Evolutionary conservation across 2,329 filamentous ascomycete genomes (phyloP).

Genomic region (Aspergillus phoenicis): DNA sequence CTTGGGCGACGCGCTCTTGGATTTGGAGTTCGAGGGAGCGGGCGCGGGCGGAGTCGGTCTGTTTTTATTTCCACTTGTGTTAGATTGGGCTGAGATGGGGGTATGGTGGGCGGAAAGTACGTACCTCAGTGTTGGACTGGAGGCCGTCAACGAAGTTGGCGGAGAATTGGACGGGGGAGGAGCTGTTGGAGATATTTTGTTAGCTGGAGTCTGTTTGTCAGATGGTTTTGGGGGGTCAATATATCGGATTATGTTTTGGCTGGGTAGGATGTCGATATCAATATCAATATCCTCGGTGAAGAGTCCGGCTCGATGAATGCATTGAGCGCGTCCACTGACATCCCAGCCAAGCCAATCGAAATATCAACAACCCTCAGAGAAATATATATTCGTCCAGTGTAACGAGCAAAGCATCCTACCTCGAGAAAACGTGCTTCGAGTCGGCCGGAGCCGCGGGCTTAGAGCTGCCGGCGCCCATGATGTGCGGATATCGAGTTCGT

Average conservation of each 20-base stretch:
- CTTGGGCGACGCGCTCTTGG: constrained; percentile 80
- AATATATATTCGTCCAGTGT: neutral
- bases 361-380: too few relatives aligned
- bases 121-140: constrained; percentile 83
- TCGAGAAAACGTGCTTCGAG: constrained; percentile 63
- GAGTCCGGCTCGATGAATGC: neutral
- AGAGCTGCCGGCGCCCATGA: constrained; percentile 65
- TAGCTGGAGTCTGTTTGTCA: constrained; percentile 13
- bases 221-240: neutral
- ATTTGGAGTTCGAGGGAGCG: constrained; percentile 83
- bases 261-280: neutral
- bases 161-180: constrained; percentile 69
- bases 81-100: neutral
- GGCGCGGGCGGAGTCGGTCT: constrained; percentile 88
- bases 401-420: constrained; percentile 43
- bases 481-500: constrained; percentile 21
- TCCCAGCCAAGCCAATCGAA: neutral
- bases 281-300: neutral
- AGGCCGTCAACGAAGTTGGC: constrained; percentile 80
- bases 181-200: constrained; percentile 26
- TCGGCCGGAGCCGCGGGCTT: constrained; percentile 56
- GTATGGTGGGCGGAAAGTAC: constrained; percentile 21
- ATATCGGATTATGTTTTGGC: neutral
- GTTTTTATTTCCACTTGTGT: constrained; percentile 5
- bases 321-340: neutral